phyloP scores from a whole-genome alignment of 345 rosid genomes.

The Carallia brachiata region DNA sequence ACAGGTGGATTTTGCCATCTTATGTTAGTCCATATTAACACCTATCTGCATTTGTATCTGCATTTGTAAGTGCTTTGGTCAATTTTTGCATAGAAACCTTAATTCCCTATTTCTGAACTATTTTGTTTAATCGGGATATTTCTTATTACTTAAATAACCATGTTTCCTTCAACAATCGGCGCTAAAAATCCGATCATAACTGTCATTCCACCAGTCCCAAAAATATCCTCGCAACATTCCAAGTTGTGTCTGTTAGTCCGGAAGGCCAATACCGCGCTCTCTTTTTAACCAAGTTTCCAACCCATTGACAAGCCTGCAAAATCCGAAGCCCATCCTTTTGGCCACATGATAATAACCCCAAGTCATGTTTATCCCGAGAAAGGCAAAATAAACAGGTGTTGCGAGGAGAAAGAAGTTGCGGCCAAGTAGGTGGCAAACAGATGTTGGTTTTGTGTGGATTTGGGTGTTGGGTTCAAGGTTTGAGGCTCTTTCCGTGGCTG shows the following conservation, averaged over 20 bases:
- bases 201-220: constrained; percentile 14
- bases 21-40: background rate
- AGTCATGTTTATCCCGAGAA: constrained; percentile 33
- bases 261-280: constrained; percentile 13
- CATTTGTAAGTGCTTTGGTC: background rate
- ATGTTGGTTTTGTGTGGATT: constrained; percentile 70
- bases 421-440: constrained; percentile 43
- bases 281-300: constrained; percentile 18
- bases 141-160: background rate
- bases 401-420: constrained; percentile 31
- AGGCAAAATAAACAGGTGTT: constrained; percentile 16
- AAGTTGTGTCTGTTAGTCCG: constrained; percentile 1
- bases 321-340: constrained; percentile 22
- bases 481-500: constrained; percentile 90
- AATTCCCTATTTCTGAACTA: background rate
- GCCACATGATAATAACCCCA: constrained; percentile 26
- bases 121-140: background rate
- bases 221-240: background rate
- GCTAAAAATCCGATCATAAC: constrained; percentile 9
- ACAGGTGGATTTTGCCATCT: background rate
- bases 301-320: constrained; percentile 18
- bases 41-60: background rate
- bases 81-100: background rate
- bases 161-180: constrained; percentile 11
- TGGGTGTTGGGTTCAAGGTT: constrained; percentile 89